These are phyloP conservation scores for Ormosia semicastrata DNA, from an alignment of 306 rosid species.

Conservation along the genomic window DNA sequence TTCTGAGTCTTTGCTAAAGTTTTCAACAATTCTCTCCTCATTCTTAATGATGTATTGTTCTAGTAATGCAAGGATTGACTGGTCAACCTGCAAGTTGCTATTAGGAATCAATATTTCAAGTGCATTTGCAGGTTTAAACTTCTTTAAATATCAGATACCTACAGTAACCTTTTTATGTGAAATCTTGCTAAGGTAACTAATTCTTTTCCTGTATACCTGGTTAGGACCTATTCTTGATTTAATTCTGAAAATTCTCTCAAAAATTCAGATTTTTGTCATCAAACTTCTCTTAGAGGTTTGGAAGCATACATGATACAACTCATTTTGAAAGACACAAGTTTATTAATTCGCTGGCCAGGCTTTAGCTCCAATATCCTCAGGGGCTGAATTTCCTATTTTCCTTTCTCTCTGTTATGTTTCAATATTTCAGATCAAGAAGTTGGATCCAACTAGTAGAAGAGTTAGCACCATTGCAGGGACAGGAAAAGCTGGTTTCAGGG, in stretches of 20 bases:
- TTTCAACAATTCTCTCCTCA: slow-evolving; percentile 8
- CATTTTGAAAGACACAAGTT: not conserved
- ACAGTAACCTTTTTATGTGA: not conserved
- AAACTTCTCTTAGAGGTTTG: slow-evolving; percentile 16
- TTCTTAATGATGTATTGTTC: slow-evolving; percentile 9
- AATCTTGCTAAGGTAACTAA: not conserved
- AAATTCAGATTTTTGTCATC: not conserved
- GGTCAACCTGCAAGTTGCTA: slow-evolving; percentile 8
- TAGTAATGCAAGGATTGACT: not conserved
- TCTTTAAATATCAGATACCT: slow-evolving; percentile 10
- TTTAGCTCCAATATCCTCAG: slow-evolving; percentile 13
- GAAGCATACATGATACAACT: slow-evolving; percentile 4
- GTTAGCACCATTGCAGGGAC: slow-evolving; percentile 86
- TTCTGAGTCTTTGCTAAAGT: slow-evolving; percentile 5
- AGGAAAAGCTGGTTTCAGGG: slow-evolving; percentile 89
- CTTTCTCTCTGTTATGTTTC: slow-evolving; percentile 14
- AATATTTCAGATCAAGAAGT: slow-evolving; percentile 75
- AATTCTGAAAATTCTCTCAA: not conserved
- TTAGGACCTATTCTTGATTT: slow-evolving; percentile 2
- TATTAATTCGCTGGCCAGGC: slow-evolving; percentile 7
- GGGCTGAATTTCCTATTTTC: slow-evolving; percentile 13
- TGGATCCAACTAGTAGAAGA: slow-evolving; percentile 72
- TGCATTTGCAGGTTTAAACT: slow-evolving; percentile 18
- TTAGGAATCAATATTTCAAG: slow-evolving; percentile 22
- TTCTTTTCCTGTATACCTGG: not conserved